Percentiles rank a stretch among this genome's conserved stretches.
Conservation (phyloP, 805 yeast species). For the Candida mattraensis region DNA sequence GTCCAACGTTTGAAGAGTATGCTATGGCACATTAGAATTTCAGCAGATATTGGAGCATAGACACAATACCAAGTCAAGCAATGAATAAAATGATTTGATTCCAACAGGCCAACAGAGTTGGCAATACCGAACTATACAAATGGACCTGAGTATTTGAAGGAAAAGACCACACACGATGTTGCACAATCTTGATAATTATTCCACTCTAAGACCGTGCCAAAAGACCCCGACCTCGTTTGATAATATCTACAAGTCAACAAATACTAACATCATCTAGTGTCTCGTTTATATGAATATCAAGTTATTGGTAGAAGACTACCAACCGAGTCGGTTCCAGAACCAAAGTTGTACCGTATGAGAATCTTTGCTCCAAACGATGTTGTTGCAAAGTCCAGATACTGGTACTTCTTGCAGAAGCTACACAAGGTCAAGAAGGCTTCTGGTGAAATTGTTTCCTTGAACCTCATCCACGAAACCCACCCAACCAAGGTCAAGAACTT, state of each 20-base stretch:
- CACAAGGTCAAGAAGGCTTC: slow-evolving; percentile 99
- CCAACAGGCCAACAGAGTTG: too few species aligned
- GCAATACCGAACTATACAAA: too few species aligned
- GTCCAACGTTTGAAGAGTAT: too few species aligned
- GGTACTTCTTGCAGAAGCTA: slow-evolving; percentile 99
- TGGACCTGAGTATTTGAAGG: too few species aligned
- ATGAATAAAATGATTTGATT: too few species aligned
- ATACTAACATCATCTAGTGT: slow-evolving; percentile 50
- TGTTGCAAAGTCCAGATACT: slow-evolving; percentile 99
- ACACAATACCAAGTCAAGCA: too few species aligned
- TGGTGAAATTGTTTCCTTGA: slow-evolving; percentile 97
- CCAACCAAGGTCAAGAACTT: slow-evolving; percentile 99
- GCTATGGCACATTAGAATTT: too few species aligned
- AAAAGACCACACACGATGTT: too few species aligned
- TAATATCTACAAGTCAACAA: slow-evolving; percentile 25
- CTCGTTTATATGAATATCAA: slow-evolving; percentile 98
- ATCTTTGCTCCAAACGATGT: slow-evolving; percentile 98
- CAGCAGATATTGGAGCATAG: too few species aligned
- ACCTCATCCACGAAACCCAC: slow-evolving; percentile 88
- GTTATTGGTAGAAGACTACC: slow-evolving; percentile 99
- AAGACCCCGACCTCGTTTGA: too few species aligned
- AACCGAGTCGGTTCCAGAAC: slow-evolving; percentile 98
- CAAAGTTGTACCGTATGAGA: slow-evolving; percentile 99
- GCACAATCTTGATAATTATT: too few species aligned
- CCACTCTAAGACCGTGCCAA: background rate